Evolutionary conservation across 2,329 filamentous ascomycete species (phyloP).

Genomic region (Colletotrichum acutatum): DNA sequence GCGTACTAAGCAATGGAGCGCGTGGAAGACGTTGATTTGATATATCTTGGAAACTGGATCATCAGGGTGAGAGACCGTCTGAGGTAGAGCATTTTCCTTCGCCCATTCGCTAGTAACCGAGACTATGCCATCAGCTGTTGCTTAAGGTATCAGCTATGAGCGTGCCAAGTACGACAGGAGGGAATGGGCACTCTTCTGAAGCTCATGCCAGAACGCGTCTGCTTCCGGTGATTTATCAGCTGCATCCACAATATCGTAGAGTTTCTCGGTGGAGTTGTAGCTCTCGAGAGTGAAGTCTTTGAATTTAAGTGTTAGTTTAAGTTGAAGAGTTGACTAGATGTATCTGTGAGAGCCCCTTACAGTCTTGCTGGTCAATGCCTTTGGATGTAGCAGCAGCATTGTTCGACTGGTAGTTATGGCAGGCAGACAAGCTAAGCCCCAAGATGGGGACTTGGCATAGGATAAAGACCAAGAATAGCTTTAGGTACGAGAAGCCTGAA

Average conservation of each 20-base stretch:
- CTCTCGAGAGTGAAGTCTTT: background rate
- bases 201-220: background rate
- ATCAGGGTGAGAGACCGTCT: background rate
- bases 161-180: background rate
- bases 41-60: background rate
- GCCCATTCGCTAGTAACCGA: background rate
- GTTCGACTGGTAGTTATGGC: background rate
- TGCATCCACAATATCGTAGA: background rate
- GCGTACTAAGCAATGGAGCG: conserved; percentile 18
- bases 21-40: conserved; percentile 15
- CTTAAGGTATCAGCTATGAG: background rate
- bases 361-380: background rate
- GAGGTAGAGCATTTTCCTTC: background rate
- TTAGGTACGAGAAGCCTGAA: background rate
- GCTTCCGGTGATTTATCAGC: background rate
- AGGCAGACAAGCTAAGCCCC: background rate
- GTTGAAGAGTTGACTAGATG: background rate
- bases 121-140: background rate
- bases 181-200: background rate
- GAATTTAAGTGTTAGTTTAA: background rate
- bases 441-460: background rate
- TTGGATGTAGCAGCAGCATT: no score
- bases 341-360: background rate
- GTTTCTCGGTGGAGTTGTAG: background rate
- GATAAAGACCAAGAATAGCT: background rate